Percentiles rank a stretch among this genome's conserved stretches.
Conservation (phyloP, 139 green algal genomes). For the Micromonas commoda region DNA sequence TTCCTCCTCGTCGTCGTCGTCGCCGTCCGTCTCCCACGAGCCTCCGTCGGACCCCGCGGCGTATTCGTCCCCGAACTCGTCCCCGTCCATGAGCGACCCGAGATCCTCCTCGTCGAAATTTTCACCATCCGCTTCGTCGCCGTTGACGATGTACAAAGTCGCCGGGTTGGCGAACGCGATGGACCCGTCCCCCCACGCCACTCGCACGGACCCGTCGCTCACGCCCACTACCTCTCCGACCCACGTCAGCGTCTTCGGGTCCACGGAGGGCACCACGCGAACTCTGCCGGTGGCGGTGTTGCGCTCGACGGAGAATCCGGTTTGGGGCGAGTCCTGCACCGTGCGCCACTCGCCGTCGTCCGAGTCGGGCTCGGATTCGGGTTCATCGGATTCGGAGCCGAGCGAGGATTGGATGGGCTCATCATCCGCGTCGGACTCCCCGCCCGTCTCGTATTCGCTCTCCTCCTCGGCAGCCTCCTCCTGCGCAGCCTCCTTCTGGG, state of each 20-base stretch:
- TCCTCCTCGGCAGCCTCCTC: neutral
- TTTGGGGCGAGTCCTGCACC: too few relatives aligned
- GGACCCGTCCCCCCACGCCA: conserved; percentile 42
- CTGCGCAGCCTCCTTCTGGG: neutral
- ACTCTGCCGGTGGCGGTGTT: too few relatives aligned
- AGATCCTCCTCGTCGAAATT: conserved; percentile 10
- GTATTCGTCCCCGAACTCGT: conserved; percentile 26
- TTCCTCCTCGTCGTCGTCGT: conserved; percentile 3
- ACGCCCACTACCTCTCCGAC: conserved; percentile 42
- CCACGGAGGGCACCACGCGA: too few relatives aligned
- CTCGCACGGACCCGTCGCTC: conserved; percentile 26
- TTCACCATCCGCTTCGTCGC: conserved; percentile 9
- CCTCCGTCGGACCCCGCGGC: too few relatives aligned
- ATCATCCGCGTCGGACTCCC: neutral
- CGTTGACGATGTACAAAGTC: neutral
- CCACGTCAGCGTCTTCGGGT: conserved; percentile 4
- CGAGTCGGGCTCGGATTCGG: neutral
- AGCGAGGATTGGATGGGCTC: too few relatives aligned
- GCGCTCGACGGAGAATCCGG: too few relatives aligned
- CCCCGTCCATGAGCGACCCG: neutral
- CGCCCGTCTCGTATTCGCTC: conserved; percentile 3
- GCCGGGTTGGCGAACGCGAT: neutral
- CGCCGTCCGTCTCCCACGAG: conserved; percentile 27
- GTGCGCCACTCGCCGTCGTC: neutral
- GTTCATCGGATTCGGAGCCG: neutral